A percentile compares a stretch with the other conserved stretches of the same genome.
Conservation (phyloP, 2,329 filamentous ascomycete genomes). For the Aspergillus puulaauensis region DNA sequence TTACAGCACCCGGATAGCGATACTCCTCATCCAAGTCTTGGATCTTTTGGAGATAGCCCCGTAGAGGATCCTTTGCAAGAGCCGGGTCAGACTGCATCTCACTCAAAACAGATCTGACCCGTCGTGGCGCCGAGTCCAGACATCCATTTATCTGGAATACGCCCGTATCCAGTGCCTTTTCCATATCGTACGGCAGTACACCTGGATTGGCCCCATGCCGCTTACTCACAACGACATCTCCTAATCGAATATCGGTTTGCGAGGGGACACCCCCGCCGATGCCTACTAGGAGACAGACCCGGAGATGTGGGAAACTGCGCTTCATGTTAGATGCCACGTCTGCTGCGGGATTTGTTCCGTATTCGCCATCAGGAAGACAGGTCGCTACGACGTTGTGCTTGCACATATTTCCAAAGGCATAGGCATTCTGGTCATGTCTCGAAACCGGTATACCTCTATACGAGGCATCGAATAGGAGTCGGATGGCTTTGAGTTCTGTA, state of each 20-base stretch:
- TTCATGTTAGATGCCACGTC: conserved; percentile 21
- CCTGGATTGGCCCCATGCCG: not conserved
- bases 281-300: conserved; percentile 27
- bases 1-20: not conserved
- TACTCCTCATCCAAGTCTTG: not conserved
- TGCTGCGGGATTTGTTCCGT: conserved; percentile 23
- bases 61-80: not conserved
- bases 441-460: conserved; percentile 8
- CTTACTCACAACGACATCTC: conserved; percentile 27
- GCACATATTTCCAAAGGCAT: conserved; percentile 26
- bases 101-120: not conserved
- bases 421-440: conserved; percentile 23
- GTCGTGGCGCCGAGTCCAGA: not conserved
- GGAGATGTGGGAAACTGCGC: conserved; percentile 20
- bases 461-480: conserved; percentile 23
- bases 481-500: conserved; percentile 26
- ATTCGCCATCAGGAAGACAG: conserved; percentile 23
- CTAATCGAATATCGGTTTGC: conserved; percentile 24
- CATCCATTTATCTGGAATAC: not conserved
- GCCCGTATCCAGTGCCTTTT: not conserved
- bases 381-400: conserved; percentile 25
- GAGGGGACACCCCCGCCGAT: conserved; percentile 28
- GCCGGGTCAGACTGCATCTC: conserved; percentile 1
- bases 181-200: not conserved
- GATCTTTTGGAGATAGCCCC: not conserved